A percentile compares a stretch with the other conserved stretches of the same genome.
Evolutionary conservation across 2,329 filamentous ascomycete genomes (phyloP).

Genomic region (Colletotrichum sp.): DNA sequence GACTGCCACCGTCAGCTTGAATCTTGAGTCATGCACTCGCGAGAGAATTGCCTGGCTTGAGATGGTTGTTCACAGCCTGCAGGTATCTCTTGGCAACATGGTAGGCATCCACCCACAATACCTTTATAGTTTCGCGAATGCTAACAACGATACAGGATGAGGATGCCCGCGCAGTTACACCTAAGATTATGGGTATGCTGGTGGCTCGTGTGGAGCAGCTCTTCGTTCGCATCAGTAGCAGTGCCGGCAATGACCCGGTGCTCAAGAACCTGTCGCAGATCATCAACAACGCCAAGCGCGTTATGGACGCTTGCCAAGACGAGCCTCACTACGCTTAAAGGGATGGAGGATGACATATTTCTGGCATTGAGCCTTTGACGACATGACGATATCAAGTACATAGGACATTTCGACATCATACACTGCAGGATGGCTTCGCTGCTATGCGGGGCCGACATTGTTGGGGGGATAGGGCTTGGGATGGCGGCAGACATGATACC

Average conservation of each 20-base stretch:
- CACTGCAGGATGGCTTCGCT: not conserved
- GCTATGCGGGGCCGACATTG: not conserved
- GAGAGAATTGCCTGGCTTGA: slow-evolving; percentile 67
- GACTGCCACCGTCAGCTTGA: slow-evolving; percentile 66
- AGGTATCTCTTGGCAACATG: slow-evolving; percentile 50
- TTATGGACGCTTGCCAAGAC: slow-evolving; percentile 27
- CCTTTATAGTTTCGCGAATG: not conserved
- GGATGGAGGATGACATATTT: not conserved
- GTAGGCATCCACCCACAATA: slow-evolving; percentile 41
- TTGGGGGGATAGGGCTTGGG: not conserved
- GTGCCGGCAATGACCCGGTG: slow-evolving; percentile 50
- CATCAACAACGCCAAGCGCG: slow-evolving; percentile 37
- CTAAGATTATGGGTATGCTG: slow-evolving; percentile 61
- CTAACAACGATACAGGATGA: slow-evolving; percentile 49
- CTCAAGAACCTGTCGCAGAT: slow-evolving; percentile 53
- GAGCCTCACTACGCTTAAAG: slow-evolving; percentile 18
- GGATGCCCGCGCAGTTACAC: slow-evolving; percentile 59
- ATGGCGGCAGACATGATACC: slow-evolving; percentile 1
- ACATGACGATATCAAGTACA: slow-evolving; percentile 23
- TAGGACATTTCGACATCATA: slow-evolving; percentile 22
- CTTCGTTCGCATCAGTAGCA: slow-evolving; percentile 53
- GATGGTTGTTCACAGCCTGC: slow-evolving; percentile 60
- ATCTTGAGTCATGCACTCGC: slow-evolving; percentile 58
- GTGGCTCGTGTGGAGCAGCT: slow-evolving; percentile 57
- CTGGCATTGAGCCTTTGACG: slow-evolving; percentile 4